These are phyloP conservation scores for Emericellopsis atlantica DNA, from an alignment of 2,329 filamentous ascomycete genomes.

Conservation along the genomic window DNA sequence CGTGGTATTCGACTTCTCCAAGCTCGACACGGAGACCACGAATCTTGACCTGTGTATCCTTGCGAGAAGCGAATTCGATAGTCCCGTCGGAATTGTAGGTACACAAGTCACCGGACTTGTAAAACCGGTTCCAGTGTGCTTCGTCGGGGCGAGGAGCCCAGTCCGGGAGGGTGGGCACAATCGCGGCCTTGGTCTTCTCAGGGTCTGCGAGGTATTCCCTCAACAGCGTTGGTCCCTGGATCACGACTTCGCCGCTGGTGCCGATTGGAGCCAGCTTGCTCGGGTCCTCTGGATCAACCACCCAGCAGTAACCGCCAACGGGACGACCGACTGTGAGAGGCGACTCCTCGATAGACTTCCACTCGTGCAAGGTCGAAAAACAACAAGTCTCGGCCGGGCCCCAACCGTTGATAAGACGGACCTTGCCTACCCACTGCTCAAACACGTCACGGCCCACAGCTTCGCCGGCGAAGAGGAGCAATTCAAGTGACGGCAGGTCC, in stretches of 20 bases:
- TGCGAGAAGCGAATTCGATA: not conserved
- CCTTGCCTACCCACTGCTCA: constrained; percentile 7
- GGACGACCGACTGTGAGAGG: constrained; percentile 3
- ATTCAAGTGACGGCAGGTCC: constrained; percentile 1
- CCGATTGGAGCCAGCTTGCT: constrained; percentile 4
- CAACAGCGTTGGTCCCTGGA: constrained; percentile 21
- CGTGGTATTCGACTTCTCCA: constrained; percentile 5
- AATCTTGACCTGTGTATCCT: constrained; percentile 30
- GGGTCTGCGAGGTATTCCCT: constrained; percentile 30
- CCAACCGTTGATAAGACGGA: constrained; percentile 5
- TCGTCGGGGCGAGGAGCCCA: not conserved
- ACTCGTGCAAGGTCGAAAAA: not conserved
- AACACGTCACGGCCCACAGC: constrained; percentile 5
- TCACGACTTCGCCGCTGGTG: constrained; percentile 6
- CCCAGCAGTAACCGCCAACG: constrained; percentile 5
- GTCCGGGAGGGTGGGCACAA: not conserved
- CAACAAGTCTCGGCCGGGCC: constrained; percentile 8
- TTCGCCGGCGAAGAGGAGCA: constrained; percentile 6
- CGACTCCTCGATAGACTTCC: not conserved
- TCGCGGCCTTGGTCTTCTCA: constrained; percentile 11
- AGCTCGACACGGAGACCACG: constrained; percentile 38
- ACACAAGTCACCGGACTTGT: constrained; percentile 3
- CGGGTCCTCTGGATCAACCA: constrained; percentile 7
- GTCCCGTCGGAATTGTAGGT: constrained; percentile 1
- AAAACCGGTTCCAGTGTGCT: constrained; percentile 6